Conservation (phyloP, 1,284 basidiomycete species). For the Prillingera fragicola region DNA sequence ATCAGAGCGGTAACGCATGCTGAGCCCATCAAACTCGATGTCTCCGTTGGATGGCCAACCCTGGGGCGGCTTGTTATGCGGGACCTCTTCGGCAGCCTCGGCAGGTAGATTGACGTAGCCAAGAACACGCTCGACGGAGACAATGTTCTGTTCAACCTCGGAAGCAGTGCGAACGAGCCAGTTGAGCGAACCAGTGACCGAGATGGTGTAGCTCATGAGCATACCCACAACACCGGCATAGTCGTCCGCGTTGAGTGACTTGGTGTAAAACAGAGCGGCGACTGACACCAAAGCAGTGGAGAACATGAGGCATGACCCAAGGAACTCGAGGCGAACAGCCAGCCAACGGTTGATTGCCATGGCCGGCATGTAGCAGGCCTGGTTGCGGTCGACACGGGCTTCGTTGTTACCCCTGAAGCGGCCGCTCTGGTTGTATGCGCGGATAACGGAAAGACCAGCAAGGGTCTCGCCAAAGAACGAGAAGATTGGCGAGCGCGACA, state of each 20-base stretch:
- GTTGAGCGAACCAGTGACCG: slow-evolving; percentile 67
- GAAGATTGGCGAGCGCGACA: slow-evolving; percentile 85
- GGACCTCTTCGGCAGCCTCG: slow-evolving; percentile 70
- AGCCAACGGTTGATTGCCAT: slow-evolving; percentile 54
- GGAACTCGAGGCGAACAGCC: slow-evolving; percentile 60
- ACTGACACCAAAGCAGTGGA: slow-evolving; percentile 67
- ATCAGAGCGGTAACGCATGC: slow-evolving; percentile 74
- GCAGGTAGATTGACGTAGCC: slow-evolving; percentile 65
- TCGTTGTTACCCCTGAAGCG: slow-evolving; percentile 75
- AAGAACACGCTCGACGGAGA: slow-evolving; percentile 67
- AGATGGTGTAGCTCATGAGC: slow-evolving; percentile 78
- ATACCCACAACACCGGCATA: slow-evolving; percentile 90
- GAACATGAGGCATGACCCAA: slow-evolving; percentile 76
- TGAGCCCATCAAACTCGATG: slow-evolving; percentile 72
- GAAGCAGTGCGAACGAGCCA: slow-evolving; percentile 86
- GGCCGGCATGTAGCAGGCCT: slow-evolving; percentile 52
- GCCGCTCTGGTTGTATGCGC: slow-evolving; percentile 64
- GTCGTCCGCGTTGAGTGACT: slow-evolving; percentile 54
- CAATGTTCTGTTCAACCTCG: slow-evolving; percentile 91
- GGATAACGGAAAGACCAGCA: slow-evolving; percentile 76
- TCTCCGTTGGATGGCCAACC: slow-evolving; percentile 72
- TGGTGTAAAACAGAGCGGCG: slow-evolving; percentile 63
- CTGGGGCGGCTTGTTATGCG: slow-evolving; percentile 57
- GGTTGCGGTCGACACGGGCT: slow-evolving; percentile 58
- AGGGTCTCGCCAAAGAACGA: slow-evolving; percentile 81